Base-by-base conservation (phyloP, 2,329 filamentous ascomycete species). In the Verticillium nonalfalfae region DNA sequence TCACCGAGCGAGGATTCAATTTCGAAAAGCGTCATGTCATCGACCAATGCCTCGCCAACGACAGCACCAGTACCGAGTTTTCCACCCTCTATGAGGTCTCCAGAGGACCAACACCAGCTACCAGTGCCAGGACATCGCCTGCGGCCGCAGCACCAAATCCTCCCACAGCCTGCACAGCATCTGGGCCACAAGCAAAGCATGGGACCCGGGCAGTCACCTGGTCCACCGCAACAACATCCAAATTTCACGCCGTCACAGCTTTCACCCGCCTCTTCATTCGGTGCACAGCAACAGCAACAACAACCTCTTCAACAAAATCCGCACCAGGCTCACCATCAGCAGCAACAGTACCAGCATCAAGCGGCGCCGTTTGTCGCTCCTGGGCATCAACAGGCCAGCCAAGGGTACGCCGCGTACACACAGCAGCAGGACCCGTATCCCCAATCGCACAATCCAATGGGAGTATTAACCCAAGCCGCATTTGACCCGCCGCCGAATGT, bases 391-490 rank as follows among this genome's bases (percentile, higher is more conserved):
- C 45, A 52, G 18, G 4, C 45, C n/a, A 18, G 18, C 45, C n/a
- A 52, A 52, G 18, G n/a, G 21, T 52, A 21, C 13, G 45, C 45
- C 7, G 38, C 14, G 35, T 45, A 50, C 21, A 18, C 56, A 18
- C 57, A 45, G 14, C 67, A 66, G 7, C 65, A 64, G 6, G 63
- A 63, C 21, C 60, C 70, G 7, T 60, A 56, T 3, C 61, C 64
- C 39, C 63, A 68, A 52, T 62, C 67, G 54, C 71, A 69, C 13
- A 72, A 77, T 40, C 73, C 75, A 1, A 70, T 80, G 33, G 72
- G 73, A 26, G 74, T 81, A 68, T 70, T 79, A 7, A 73, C 80
- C 38, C 74, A 76, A 57, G 73, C 64, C 7, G 36, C 74, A 2
- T 80, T 76, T 11, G 71, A 76, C 59, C 72, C 40, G 18, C 57